phyloP scores from a whole-genome alignment of 2,329 filamentous ascomycete species.

The Scytalidium sp. region DNA sequence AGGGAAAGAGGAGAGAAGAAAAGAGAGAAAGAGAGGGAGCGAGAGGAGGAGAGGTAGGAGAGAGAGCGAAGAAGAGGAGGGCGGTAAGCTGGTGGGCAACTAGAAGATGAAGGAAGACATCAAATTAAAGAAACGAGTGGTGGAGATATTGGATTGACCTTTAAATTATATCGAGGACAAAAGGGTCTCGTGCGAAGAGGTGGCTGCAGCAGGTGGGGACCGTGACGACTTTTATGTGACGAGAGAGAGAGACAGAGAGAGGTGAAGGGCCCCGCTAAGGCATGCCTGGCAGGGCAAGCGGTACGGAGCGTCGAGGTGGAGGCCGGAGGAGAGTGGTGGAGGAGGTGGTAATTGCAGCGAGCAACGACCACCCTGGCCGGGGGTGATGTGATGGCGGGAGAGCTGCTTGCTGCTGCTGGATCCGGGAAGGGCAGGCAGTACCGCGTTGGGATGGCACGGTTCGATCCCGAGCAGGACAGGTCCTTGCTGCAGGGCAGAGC shows the following conservation, averaged over 20 bases:
- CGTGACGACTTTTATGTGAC: neutral
- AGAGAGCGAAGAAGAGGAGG: conserved; percentile 5
- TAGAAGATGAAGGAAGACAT: neutral
- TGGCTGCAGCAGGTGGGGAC: neutral
- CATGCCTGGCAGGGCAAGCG: neutral
- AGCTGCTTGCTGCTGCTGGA: too few relatives aligned
- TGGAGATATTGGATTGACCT: neutral
- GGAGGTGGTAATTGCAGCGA: too few relatives aligned
- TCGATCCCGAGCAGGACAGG: too few relatives aligned
- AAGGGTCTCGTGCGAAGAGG: neutral
- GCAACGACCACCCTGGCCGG: too few relatives aligned
- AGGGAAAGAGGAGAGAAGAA: conserved; percentile 25
- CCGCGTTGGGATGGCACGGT: too few relatives aligned
- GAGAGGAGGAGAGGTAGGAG: conserved; percentile 18
- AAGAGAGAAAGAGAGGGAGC: conserved; percentile 24
- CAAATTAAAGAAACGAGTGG: neutral
- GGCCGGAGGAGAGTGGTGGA: too few relatives aligned
- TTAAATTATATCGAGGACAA: neutral
- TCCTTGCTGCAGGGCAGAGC: too few relatives aligned
- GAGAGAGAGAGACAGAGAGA: neutral
- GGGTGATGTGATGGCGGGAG: too few relatives aligned
- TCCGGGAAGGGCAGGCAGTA: too few relatives aligned
- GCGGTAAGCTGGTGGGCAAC: neutral
- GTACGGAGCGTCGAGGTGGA: too few relatives aligned
- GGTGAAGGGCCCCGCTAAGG: too few relatives aligned